Evolutionary conservation across 257 asterid species (phyloP), one percentile per base, ranked within the genome.

Genomic region (Henckelia pumila): DNA sequence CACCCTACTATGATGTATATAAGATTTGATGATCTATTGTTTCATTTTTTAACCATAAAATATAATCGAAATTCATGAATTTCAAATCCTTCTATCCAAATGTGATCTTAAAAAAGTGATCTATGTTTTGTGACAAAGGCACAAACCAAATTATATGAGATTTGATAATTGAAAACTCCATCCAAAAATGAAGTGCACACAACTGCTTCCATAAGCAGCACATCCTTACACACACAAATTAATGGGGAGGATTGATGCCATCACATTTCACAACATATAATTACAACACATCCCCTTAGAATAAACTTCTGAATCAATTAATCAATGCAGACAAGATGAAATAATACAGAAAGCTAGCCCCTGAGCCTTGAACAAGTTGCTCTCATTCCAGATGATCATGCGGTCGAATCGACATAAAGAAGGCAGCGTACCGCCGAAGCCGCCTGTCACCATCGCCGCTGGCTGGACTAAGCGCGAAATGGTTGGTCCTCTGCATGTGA

Each of bases 301-400:
- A 3, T 40, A 10, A 40, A 40, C 52, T 40, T 14, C 13, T 10
- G 47, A 35, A 35, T 35, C 5, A 35, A 9, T 11, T 30, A 30
- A 30, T 30, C 8, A 6, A 7, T 30, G 35, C 7, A 30, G 35
- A 30, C 35, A 13, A 13, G n/a, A 40, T 40, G 50, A 40, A 10
- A 40, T 11, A 13, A 3, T 44, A 44, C 53, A 3, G 53, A 44
- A 44, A 14, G 2, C 16, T 7, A 14, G 2, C 16, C 19, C 2
- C 20, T 4, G 55, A 47, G 55, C 21, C 7, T 47, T 17, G 24
- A 25, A 17, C 47, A 16, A 40, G 19, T 40, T 40, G 4, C 19
- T 26, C 65, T 80, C 56, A 92, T 50, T 92, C 98, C 56, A 92
- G 97, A 83, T 92, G 98, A 77, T 89, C 98, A 55, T 89, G 96